Evolutionary conservation across 2,329 filamentous ascomycete genomes (phyloP).

Genomic region (Epichloe uncinata): DNA sequence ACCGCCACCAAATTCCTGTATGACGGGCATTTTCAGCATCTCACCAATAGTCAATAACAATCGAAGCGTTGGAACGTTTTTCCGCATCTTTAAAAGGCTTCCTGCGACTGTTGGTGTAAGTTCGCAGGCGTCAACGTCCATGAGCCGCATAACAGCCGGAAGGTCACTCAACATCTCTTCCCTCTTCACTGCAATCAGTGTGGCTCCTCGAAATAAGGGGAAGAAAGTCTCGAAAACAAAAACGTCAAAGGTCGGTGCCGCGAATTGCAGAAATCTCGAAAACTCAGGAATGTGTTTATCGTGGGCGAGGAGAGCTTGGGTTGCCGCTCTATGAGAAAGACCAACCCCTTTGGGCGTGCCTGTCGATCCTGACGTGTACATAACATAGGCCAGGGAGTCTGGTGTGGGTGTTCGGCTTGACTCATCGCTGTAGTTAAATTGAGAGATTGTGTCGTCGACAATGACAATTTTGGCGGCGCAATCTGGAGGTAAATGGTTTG

Average conservation of each 20-base stretch:
- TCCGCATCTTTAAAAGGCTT: slow-evolving; percentile 56
- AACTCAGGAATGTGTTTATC: slow-evolving; percentile 65
- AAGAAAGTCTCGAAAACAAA: slow-evolving; percentile 95
- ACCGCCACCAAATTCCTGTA: slow-evolving; percentile 63
- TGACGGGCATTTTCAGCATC: slow-evolving; percentile 69
- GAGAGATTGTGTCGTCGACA: slow-evolving; percentile 12
- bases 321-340: slow-evolving; percentile 65
- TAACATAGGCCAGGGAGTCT: slow-evolving; percentile 61
- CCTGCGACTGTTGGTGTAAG: slow-evolving; percentile 79
- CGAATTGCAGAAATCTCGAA: slow-evolving; percentile 76
- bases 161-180: slow-evolving; percentile 62
- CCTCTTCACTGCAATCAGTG: slow-evolving; percentile 59
- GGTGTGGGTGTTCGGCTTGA: slow-evolving; percentile 12
- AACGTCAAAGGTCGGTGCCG: slow-evolving; percentile 85
- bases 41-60: slow-evolving; percentile 80
- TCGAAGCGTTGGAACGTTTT: slow-evolving; percentile 52
- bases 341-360: slow-evolving; percentile 80
- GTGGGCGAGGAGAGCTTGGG: slow-evolving; percentile 74
- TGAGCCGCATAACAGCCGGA: slow-evolving; percentile 45
- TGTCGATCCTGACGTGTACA: slow-evolving; percentile 89
- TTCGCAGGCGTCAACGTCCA: slow-evolving; percentile 72
- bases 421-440: background rate
- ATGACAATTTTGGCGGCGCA: slow-evolving; percentile 21
- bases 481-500: slow-evolving; percentile 23
- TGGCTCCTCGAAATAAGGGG: slow-evolving; percentile 59